phyloP scores from a whole-genome alignment of 2,329 filamentous ascomycete genomes.

The Lojkania enalia region DNA sequence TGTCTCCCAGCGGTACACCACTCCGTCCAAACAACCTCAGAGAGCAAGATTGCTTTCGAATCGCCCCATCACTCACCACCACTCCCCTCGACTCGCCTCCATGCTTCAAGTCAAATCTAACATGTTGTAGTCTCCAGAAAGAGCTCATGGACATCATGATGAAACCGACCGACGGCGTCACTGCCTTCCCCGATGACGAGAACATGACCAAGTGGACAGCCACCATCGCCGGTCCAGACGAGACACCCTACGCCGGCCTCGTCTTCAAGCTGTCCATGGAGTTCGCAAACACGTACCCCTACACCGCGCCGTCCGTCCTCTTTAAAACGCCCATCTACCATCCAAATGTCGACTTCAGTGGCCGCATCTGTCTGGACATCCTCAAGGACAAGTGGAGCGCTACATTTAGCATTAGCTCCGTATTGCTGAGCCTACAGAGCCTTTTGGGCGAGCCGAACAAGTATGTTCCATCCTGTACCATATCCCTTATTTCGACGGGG shows the following conservation, averaged over 20 bases:
- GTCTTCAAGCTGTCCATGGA: constrained; percentile 90
- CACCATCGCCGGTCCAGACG: constrained; percentile 87
- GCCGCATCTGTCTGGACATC: constrained; percentile 95
- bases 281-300: constrained; percentile 92
- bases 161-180: constrained; percentile 87
- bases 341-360: constrained; percentile 96
- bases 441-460: constrained; percentile 97
- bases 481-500: not conserved
- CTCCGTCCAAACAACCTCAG: not conserved
- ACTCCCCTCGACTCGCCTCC: not conserved
- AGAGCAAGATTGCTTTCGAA: no score
- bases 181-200: constrained; percentile 90
- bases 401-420: constrained; percentile 93
- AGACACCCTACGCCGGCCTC: constrained; percentile 86
- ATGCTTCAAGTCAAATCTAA: constrained; percentile 10
- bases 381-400: constrained; percentile 99
- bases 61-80: constrained; percentile 44
- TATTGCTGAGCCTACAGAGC: constrained; percentile 91
- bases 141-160: constrained; percentile 99
- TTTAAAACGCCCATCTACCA: constrained; percentile 99
- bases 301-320: constrained; percentile 84
- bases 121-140: constrained; percentile 74
- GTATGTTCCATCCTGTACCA: no score
- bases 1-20: constrained; percentile 52
- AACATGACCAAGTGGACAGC: constrained; percentile 87